Percentiles rank a stretch among this genome's conserved stretches.
Conservation (phyloP, 495 filamentous ascomycete genomes). For the Daldinia bambusicola region DNA sequence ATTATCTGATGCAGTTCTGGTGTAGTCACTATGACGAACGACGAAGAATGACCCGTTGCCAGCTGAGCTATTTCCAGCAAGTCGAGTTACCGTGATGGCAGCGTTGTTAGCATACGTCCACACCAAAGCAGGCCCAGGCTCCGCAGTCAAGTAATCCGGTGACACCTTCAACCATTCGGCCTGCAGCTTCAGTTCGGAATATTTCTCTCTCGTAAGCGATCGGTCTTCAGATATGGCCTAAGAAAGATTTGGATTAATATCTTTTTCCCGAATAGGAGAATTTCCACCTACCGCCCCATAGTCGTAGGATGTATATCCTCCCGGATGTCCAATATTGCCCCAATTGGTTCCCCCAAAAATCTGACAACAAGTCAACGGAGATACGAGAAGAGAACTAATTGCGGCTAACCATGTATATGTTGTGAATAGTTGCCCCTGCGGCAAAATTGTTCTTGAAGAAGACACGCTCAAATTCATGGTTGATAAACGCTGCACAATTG, state of each 20-base stretch:
- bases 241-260: conserved; percentile 1
- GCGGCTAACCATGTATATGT: conserved; percentile 38
- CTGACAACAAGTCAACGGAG: conserved; percentile 48
- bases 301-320: conserved; percentile 79
- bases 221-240: conserved; percentile 68
- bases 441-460: conserved; percentile 83
- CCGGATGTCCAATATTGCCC: conserved; percentile 80
- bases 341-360: conserved; percentile 81
- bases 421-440: conserved; percentile 53
- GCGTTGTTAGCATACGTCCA: conserved; percentile 58
- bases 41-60: conserved; percentile 70
- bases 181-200: conserved; percentile 78
- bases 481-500: conserved; percentile 70
- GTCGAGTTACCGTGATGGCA: conserved; percentile 68
- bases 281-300: conserved; percentile 62
- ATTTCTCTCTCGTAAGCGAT: conserved; percentile 77
- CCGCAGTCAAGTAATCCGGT: conserved; percentile 69
- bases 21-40: conserved; percentile 71
- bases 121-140: conserved; percentile 53
- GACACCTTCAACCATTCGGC: conserved; percentile 77
- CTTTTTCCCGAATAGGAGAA: not conserved
- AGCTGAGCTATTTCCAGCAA: conserved; percentile 53
- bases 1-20: conserved; percentile 60
- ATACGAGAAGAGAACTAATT: conserved; percentile 26
- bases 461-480: conserved; percentile 77